Evolutionary conservation across 2,329 filamentous ascomycete species (phyloP), one percentile per base, ranked within the genome.

Genomic region (Ophiostoma quercus): DNA sequence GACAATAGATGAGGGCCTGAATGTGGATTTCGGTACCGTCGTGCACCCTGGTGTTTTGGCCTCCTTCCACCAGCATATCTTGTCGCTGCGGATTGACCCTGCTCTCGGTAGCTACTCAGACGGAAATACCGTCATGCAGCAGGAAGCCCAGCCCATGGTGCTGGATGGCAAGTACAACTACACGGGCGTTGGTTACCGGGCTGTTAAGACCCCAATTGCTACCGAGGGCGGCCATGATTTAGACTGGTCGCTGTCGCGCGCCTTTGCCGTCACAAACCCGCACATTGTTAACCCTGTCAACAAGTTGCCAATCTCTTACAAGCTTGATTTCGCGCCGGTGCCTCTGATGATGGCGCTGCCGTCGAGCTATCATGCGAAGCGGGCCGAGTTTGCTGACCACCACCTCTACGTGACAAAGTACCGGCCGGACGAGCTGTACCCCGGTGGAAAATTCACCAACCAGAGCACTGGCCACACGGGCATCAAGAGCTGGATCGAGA

Each of bases 21-120:
- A 82, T 75, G 39, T 84, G 73, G 74, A 76, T 3, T 90, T 84
- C 76, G 87, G 87, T 22, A 90, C 85, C 70, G 80, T 89, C 12
- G 67, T 68, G 54, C 16, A 43, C 54, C 34, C 39, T 34, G 54
- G 54, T 16, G 67, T 62, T 1, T 12, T 68, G 34, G 54, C 67
- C 5, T 16, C 51, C n/a, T 25, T 43, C 12, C 54, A 68, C 67
- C 54, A 68, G 67, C 67, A 68, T 39, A 41, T 63, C n/a, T 47
- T 68, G 19, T 43, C 34, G 12, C 34, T 68, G 54, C 67, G 67
- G 22, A 63, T 68, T 54, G 67, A 68, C 37, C 57, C 57, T 22
- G 0, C 62, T 5, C 19, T 66, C 11, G 34, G 32, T 34, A 39
- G 62, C 22, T 32, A 51, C 62, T n/a, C 16, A 4, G 79, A 71